Base-by-base conservation (phyloP, 495 filamentous ascomycete species). In the Talaromyces liani region DNA sequence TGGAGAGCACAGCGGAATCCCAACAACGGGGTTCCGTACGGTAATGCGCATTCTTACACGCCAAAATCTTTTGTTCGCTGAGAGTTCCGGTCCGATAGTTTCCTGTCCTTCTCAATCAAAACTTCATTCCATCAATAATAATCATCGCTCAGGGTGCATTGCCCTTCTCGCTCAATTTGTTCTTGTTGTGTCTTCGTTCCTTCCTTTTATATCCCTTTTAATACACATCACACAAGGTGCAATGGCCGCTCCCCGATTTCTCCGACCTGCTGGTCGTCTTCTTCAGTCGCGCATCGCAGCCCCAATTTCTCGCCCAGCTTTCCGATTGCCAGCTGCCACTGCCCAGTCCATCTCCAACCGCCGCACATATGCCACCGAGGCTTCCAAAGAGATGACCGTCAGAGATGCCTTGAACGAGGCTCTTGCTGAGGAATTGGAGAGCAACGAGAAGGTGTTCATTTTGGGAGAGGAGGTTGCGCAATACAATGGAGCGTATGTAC, bases 381-480 rank as follows among this genome's bases (percentile, higher is more conserved):
- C 74, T 78, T 64, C 69, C 64, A 97, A 97, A 82, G 91, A 98
- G 71, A 91, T 97, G 77, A 95, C 94, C 53, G 94, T 98, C 68
- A 85, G 94, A 79, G 94, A 98, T 73, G 94, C 94, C 64, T 77
- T 98, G 74, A 98, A 98, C 76, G 94, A 98, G 78, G 94, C 94
- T 51, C 86, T 98, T 75, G 91, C 93, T 29, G 94, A 98, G 82
- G 94, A 98, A 83, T 83, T 98, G 77, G 94, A 98, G 83, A 72
- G 77, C 74, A 96, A 98, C 78, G 79, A 84, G 64, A 98, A 96
- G 83, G 92, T 96, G 64, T 97, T 96, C 80, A 81, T 98, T 68
- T 73, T 98, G 67, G 94, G 94, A 62, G 94, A 98, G 82, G 94
- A 98, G 81, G 95, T 98, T 65, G 94, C 94, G 69, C 94, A 98